Percentiles rank a stretch among this genome's conserved stretches.
Conservation (phyloP, 2,329 filamentous ascomycete genomes). For the Torrubiella hemipterigena region DNA sequence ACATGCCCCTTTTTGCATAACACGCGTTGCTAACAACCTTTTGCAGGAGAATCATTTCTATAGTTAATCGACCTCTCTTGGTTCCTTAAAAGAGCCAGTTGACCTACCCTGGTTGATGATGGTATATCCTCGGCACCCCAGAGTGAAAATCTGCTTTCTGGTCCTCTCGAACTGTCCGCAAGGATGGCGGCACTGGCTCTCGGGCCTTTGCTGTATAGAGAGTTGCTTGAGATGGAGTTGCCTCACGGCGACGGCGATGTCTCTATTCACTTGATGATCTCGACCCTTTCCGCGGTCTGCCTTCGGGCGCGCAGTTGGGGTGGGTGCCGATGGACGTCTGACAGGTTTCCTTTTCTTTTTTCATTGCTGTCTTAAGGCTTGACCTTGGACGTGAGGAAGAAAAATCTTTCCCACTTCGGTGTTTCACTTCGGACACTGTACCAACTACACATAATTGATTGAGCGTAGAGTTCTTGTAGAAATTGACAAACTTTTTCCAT, state of each 20-base stretch:
- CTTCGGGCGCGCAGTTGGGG: slow-evolving; percentile 66
- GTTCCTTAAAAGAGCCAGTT: slow-evolving; percentile 87
- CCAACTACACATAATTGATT: background rate
- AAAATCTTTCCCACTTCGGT: slow-evolving; percentile 6
- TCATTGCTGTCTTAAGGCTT: slow-evolving; percentile 39
- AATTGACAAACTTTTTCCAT: too few species aligned
- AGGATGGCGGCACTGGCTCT: slow-evolving; percentile 39
- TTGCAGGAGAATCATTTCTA: slow-evolving; percentile 84
- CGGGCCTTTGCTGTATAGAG: slow-evolving; percentile 53
- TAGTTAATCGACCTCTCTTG: slow-evolving; percentile 91
- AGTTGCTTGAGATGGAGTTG: slow-evolving; percentile 37
- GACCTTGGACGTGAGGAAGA: slow-evolving; percentile 41
- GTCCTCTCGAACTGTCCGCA: slow-evolving; percentile 48
- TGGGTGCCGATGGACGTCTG: slow-evolving; percentile 84
- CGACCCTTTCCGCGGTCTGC: slow-evolving; percentile 60
- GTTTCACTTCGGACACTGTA: background rate
- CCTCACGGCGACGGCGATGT: slow-evolving; percentile 4
- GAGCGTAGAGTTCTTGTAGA: too few species aligned
- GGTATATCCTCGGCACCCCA: slow-evolving; percentile 73
- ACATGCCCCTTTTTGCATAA: background rate
- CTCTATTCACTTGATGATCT: slow-evolving; percentile 63
- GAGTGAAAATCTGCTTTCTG: slow-evolving; percentile 59
- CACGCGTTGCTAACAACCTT: slow-evolving; percentile 11
- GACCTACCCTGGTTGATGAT: slow-evolving; percentile 94
- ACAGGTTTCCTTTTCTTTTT: slow-evolving; percentile 55